These are phyloP conservation scores for Carex littledalei DNA, from an alignment of 176 grass and related monocot genomes.

Conservation along the genomic window DNA sequence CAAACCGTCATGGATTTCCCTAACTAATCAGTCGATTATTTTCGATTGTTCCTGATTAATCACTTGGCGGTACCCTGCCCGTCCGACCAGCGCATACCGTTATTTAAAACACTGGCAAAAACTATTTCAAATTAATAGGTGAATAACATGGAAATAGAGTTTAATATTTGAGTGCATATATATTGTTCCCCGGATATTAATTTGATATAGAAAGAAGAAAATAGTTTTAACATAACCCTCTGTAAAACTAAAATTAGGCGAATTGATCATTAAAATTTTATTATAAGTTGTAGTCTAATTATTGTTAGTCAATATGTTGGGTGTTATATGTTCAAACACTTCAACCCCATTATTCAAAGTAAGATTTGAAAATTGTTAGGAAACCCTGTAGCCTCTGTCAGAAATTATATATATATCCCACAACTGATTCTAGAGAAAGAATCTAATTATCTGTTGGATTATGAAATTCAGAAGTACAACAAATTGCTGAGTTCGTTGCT, in stretches of 20 bases:
- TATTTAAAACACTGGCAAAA: too few species aligned
- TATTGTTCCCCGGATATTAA: too few species aligned
- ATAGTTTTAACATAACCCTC: not conserved
- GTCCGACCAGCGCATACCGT: too few species aligned
- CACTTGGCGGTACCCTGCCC: too few species aligned
- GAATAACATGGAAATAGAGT: not conserved
- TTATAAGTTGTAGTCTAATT: not conserved
- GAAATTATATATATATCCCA: not conserved
- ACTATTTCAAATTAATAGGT: not conserved
- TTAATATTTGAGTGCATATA: not conserved
- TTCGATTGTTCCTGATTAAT: too few species aligned
- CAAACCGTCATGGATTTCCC: too few species aligned
- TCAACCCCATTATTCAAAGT: not conserved
- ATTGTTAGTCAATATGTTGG: not conserved
- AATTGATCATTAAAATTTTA: not conserved
- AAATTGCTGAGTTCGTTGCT: not conserved
- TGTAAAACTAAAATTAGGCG: not conserved
- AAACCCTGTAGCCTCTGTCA: not conserved
- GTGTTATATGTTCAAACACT: not conserved
- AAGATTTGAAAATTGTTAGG: not conserved
- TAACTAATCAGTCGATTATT: too few species aligned
- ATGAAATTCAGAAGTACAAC: not conserved
- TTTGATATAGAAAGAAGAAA: not conserved
- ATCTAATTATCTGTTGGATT: not conserved
- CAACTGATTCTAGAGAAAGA: not conserved